These are phyloP conservation scores for Clonostachys byssicola DNA, from an alignment of 2,329 filamentous ascomycete species.

Conservation along the genomic window DNA sequence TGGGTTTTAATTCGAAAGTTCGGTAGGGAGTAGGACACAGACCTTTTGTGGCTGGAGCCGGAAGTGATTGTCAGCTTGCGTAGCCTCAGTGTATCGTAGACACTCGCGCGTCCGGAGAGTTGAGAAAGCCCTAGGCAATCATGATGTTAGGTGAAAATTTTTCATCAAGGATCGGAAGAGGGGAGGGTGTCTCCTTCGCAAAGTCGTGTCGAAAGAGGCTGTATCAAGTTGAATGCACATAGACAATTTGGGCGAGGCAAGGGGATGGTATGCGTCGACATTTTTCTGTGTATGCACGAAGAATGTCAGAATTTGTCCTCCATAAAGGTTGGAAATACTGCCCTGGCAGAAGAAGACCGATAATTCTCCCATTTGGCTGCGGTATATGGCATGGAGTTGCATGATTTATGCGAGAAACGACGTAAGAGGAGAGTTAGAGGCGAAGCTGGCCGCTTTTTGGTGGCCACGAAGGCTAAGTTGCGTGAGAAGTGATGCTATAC, in stretches of 20 bases:
- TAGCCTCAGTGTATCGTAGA: neutral
- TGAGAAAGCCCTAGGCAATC: neutral
- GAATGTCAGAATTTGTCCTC: too few species aligned
- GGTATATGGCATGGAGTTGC: too few species aligned
- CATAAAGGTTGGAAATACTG: too few species aligned
- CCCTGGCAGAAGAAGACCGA: too few species aligned
- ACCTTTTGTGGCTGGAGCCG: neutral
- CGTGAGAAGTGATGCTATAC: too few species aligned
- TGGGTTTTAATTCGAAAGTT: neutral
- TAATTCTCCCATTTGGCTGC: neutral
- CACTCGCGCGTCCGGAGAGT: neutral
- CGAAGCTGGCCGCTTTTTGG: too few species aligned
- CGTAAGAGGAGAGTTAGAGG: too few species aligned
- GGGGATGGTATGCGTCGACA: too few species aligned
- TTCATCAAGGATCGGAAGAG: neutral
- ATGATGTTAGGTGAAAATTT: neutral
- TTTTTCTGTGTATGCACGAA: too few species aligned
- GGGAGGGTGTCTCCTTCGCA: neutral
- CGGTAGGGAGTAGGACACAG: neutral
- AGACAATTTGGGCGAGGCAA: too few species aligned
- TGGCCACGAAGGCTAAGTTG: too few species aligned
- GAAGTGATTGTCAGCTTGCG: neutral
- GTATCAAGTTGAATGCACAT: neutral
- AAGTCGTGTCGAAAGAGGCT: too few species aligned
- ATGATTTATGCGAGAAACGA: neutral